Conservation (phyloP, 1,284 basidiomycete genomes). For the Leccinum huronense region DNA sequence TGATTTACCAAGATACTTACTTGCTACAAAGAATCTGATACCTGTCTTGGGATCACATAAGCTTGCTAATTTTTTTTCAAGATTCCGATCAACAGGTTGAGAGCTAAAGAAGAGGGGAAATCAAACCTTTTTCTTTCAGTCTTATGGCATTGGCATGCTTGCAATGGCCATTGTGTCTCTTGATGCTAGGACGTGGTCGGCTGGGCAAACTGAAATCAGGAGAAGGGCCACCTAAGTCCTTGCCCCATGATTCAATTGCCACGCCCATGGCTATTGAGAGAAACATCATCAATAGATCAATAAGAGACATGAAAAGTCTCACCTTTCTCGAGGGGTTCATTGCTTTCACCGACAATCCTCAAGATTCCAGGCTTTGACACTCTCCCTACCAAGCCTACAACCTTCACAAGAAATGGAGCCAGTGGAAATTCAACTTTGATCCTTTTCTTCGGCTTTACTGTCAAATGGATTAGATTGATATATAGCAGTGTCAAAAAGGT, state of each 20-base stretch:
- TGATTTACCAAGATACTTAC: slow-evolving; percentile 3
- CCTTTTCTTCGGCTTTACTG: neutral
- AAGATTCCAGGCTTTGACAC: neutral
- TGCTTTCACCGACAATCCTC: neutral
- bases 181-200: neutral
- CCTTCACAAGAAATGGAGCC: neutral
- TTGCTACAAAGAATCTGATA: slow-evolving; percentile 16
- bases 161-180: slow-evolving; percentile 6
- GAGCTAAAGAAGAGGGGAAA: neutral
- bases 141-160: slow-evolving; percentile 6
- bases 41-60: slow-evolving; percentile 5
- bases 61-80: neutral
- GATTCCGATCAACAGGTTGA: neutral
- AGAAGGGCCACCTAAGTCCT: neutral
- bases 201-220: neutral
- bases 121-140: slow-evolving; percentile 8
- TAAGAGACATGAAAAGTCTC: neutral
- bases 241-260: slow-evolving; percentile 1
- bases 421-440: slow-evolving; percentile 5
- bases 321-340: slow-evolving; percentile 2
- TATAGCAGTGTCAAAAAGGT: neutral
- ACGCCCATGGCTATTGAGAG: slow-evolving; percentile 3
- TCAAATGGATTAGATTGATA: neutral
- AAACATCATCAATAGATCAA: neutral
- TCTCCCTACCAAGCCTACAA: neutral